These are phyloP conservation scores for Oryza coarctata DNA, from an alignment of 176 grass and related monocot genomes.

Conservation along the genomic window DNA sequence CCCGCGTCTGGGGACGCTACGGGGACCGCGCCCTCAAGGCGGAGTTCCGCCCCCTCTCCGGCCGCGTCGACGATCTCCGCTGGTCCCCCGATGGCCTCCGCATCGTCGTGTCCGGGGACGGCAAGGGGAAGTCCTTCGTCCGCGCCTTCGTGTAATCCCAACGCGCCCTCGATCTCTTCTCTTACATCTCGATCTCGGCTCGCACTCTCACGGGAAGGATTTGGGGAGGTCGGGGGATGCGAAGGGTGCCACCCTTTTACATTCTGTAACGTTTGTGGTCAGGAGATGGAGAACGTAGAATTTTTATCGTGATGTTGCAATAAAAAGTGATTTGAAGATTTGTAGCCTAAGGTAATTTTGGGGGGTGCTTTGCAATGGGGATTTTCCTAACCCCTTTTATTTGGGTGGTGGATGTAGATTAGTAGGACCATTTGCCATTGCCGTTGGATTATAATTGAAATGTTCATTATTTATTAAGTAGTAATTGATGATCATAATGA, in stretches of 20 bases:
- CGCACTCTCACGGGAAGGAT: background rate
- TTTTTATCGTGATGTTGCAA: background rate
- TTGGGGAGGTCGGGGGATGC: background rate
- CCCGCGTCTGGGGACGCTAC: slow-evolving; percentile 82
- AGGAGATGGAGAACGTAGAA: background rate
- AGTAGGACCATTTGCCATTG: background rate
- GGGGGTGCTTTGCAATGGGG: background rate
- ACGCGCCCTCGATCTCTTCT: background rate
- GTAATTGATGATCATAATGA: background rate
- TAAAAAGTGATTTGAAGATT: background rate
- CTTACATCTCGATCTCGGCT: slow-evolving; percentile 14
- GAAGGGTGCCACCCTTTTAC: background rate
- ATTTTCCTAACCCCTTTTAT: background rate
- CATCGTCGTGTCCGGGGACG: slow-evolving; percentile 91
- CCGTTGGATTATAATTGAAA: background rate
- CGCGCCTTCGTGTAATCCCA: slow-evolving; percentile 82
- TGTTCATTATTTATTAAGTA: background rate
- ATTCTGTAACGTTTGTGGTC: background rate
- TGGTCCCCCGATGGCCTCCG: slow-evolving; percentile 93
- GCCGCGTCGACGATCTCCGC: slow-evolving; percentile 87
- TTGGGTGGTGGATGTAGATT: background rate
- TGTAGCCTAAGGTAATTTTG: background rate
- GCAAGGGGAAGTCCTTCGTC: slow-evolving; percentile 86
- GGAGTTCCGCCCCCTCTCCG: slow-evolving; percentile 88
- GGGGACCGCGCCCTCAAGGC: slow-evolving; percentile 93